phyloP scores from a whole-genome alignment of 2,329 filamentous ascomycete genomes.

The Pseudopithomyces chartarum region DNA sequence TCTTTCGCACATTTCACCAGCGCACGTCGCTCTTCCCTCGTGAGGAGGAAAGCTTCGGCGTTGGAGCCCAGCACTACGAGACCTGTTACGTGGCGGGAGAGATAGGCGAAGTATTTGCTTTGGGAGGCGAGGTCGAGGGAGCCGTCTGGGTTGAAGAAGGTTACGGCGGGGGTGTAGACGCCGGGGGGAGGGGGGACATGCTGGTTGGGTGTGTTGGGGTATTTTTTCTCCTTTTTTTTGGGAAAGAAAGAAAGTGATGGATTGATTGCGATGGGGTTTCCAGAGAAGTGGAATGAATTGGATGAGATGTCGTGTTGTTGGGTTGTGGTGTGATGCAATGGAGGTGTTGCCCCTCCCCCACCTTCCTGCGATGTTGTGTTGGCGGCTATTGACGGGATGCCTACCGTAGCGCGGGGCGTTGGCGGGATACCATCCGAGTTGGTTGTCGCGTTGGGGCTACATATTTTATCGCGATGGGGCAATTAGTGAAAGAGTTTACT shows the following conservation, averaged over 20 bases:
- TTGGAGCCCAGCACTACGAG: constrained; percentile 55
- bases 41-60: constrained; percentile 54
- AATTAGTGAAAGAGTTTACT: too few relatives aligned
- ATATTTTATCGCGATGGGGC: too few relatives aligned
- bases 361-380: background rate
- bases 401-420: constrained; percentile 5
- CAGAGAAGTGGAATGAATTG: background rate
- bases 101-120: constrained; percentile 51
- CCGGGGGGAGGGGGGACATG: constrained; percentile 21
- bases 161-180: constrained; percentile 49
- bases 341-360: background rate
- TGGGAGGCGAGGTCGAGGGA: constrained; percentile 50
- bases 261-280: too few relatives aligned
- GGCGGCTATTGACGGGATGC: constrained; percentile 3
- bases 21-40: constrained; percentile 47
- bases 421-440: background rate
- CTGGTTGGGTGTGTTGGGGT: background rate
- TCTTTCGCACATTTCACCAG: constrained; percentile 48
- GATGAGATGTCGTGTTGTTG: background rate
- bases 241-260: too few relatives aligned
- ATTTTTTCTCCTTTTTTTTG: too few relatives aligned
- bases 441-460: background rate
- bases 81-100: constrained; percentile 50
- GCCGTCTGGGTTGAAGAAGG: constrained; percentile 51
- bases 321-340: background rate